These are phyloP conservation scores for Lipomyces kockii DNA, from an alignment of 805 yeast genomes.

Conservation along the genomic window DNA sequence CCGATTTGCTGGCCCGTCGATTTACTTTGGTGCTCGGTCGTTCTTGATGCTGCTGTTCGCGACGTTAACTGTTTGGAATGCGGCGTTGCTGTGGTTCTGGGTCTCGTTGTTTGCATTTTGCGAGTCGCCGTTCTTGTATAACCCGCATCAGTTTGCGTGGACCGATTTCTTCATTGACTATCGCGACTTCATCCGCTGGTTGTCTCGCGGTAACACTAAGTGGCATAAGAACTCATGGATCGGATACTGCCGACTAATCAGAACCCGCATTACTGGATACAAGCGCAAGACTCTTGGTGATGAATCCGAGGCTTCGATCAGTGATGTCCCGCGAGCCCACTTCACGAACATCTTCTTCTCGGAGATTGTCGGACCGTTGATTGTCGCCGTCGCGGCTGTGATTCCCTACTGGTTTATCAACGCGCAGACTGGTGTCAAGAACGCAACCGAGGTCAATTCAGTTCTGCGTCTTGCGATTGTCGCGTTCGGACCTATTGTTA, in stretches of 20 bases:
- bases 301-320: conserved; percentile 65
- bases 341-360: conserved; percentile 77
- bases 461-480: conserved; percentile 62
- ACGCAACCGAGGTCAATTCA: conserved; percentile 56
- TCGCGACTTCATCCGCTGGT: conserved; percentile 89
- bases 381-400: conserved; percentile 70
- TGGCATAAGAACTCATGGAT: conserved; percentile 80
- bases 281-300: conserved; percentile 74
- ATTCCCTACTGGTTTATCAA: conserved; percentile 80
- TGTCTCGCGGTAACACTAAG: conserved; percentile 74
- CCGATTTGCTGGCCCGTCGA: conserved; percentile 73
- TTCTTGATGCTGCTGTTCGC: conserved; percentile 75
- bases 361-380: conserved; percentile 74
- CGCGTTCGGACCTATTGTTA: conserved; percentile 84
- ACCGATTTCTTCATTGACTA: conserved; percentile 95
- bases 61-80: conserved; percentile 86
- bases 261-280: conserved; percentile 92
- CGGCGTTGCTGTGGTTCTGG: conserved; percentile 97
- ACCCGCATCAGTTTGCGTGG: conserved; percentile 98
- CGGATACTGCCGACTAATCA: conserved; percentile 68
- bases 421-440: conserved; percentile 79
- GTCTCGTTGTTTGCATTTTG: conserved; percentile 83
- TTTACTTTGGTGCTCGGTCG: conserved; percentile 75
- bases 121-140: conserved; percentile 91
- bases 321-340: conserved; percentile 75